Evolutionary conservation across 495 filamentous ascomycete species (phyloP).

Genomic region (Hyaloscypha hepaticicola): DNA sequence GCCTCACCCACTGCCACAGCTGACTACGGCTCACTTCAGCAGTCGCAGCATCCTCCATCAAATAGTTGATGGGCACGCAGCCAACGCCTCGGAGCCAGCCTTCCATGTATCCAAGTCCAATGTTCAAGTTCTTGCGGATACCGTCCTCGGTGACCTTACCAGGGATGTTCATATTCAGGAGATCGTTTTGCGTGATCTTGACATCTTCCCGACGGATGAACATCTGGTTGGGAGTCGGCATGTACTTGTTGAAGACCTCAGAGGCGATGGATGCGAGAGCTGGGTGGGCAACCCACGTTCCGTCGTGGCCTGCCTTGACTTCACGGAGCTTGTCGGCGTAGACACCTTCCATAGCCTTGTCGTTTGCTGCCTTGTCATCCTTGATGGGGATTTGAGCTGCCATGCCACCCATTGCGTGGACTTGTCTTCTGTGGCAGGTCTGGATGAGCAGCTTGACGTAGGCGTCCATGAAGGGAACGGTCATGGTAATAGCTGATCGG

Average conservation of each 20-base stretch:
- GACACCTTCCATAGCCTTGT: constrained; percentile 90
- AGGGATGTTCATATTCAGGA: constrained; percentile 98
- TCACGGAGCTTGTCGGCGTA: constrained; percentile 95
- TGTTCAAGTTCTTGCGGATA: constrained; percentile 97
- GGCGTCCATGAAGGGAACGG: constrained; percentile 97
- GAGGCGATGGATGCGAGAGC: constrained; percentile 85
- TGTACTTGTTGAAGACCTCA: constrained; percentile 97
- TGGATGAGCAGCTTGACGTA: constrained; percentile 96
- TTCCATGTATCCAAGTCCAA: constrained; percentile 98
- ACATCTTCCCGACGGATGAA: constrained; percentile 90
- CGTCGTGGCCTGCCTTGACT: constrained; percentile 92
- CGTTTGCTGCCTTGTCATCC: constrained; percentile 84
- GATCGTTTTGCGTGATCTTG: constrained; percentile 78
- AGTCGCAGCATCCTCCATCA: constrained; percentile 99
- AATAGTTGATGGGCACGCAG: constrained; percentile 95
- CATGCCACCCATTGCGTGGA: constrained; percentile 99
- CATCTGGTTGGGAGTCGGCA: constrained; percentile 98
- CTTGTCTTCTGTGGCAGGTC: constrained; percentile 92
- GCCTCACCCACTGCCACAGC: constrained; percentile 95
- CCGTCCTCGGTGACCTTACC: constrained; percentile 92
- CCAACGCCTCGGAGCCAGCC: constrained; percentile 94
- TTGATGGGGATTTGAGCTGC: constrained; percentile 99
- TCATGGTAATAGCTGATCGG: constrained; percentile 91
- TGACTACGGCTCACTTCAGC: constrained; percentile 90
- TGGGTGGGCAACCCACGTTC: constrained; percentile 95